phyloP scores from a whole-genome alignment of 1,284 basidiomycete genomes.

The Malassezia yamatoensis region DNA sequence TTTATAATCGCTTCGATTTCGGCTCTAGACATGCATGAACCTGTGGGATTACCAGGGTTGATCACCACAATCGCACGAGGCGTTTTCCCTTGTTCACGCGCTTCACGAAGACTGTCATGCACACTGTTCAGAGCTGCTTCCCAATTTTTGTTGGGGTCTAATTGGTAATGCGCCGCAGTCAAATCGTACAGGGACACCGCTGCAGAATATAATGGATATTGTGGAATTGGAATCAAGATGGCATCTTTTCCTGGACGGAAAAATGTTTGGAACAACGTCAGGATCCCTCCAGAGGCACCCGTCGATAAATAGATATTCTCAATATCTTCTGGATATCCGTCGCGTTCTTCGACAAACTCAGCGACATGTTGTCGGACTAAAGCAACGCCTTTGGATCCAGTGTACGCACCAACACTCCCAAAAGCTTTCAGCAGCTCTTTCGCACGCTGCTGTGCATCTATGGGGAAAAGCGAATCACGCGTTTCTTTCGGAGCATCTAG shows the following conservation, averaged over 20 bases:
- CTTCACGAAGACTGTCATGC: slow-evolving; percentile 60
- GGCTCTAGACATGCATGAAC: slow-evolving; percentile 31
- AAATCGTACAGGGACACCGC: slow-evolving; percentile 76
- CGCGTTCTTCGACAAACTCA: slow-evolving; percentile 62
- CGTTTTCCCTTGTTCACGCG: slow-evolving; percentile 55
- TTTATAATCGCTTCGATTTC: slow-evolving; percentile 39
- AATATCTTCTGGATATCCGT: slow-evolving; percentile 62
- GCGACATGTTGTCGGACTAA: slow-evolving; percentile 80
- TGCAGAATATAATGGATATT: slow-evolving; percentile 94
- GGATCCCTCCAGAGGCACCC: slow-evolving; percentile 84
- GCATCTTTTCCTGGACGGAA: slow-evolving; percentile 59
- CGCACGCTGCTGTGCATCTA: slow-evolving; percentile 74
- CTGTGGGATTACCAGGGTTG: slow-evolving; percentile 47
- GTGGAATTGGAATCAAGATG: slow-evolving; percentile 89
- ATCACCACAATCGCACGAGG: slow-evolving; percentile 43
- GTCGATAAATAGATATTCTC: slow-evolving; percentile 84
- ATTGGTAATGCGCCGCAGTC: slow-evolving; percentile 73
- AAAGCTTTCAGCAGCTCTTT: slow-evolving; percentile 71
- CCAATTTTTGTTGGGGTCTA: slow-evolving; percentile 75
- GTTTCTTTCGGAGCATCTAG: slow-evolving; percentile 53
- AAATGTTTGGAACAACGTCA: slow-evolving; percentile 72
- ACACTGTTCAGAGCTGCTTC: slow-evolving; percentile 68
- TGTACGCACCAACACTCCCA: slow-evolving; percentile 89
- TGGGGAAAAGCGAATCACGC: slow-evolving; percentile 59
- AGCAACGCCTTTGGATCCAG: slow-evolving; percentile 84